Conservation (phyloP, 768 basidiomycete species). For the Boletus reticuloceps region DNA sequence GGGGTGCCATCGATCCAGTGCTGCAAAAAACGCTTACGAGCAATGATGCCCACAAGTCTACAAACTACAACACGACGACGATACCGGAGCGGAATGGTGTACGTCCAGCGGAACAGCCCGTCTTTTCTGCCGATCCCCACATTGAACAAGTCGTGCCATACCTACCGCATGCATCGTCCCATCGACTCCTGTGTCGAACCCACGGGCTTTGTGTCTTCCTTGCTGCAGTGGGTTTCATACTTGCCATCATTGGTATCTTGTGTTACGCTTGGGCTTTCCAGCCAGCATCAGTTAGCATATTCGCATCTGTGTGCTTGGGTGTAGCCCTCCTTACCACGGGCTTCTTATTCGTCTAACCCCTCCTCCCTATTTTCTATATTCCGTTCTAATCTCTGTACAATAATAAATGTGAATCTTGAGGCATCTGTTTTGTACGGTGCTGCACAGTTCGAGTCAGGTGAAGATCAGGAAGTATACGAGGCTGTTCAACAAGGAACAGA, state of each 20-base stretch:
- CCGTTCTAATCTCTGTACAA: too few relatives aligned
- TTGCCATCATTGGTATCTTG: slow-evolving; percentile 49
- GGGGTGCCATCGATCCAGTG: background rate
- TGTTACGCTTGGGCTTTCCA: slow-evolving; percentile 51
- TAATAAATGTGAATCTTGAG: too few relatives aligned
- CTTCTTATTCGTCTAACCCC: slow-evolving; percentile 6
- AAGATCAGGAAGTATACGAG: too few relatives aligned
- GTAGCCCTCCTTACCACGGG: slow-evolving; percentile 28
- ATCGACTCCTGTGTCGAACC: slow-evolving; percentile 43
- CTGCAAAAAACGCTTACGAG: background rate
- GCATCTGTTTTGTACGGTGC: too few relatives aligned
- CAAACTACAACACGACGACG: too few relatives aligned
- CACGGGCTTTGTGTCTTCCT: slow-evolving; percentile 50
- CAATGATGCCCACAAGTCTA: background rate
- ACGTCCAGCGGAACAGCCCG: slow-evolving; percentile 13
- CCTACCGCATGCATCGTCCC: slow-evolving; percentile 33
- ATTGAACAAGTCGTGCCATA: slow-evolving; percentile 52
- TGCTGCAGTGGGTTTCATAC: slow-evolving; percentile 47
- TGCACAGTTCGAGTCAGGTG: too few relatives aligned
- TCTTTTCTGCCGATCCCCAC: slow-evolving; percentile 47
- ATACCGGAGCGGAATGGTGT: background rate
- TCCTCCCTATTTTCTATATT: background rate
- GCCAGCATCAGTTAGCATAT: slow-evolving; percentile 43
- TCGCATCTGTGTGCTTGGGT: slow-evolving; percentile 39
- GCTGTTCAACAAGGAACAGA: too few relatives aligned